Conservation (phyloP, 257 asterid genomes). For the Voacanga thouarsii region DNA sequence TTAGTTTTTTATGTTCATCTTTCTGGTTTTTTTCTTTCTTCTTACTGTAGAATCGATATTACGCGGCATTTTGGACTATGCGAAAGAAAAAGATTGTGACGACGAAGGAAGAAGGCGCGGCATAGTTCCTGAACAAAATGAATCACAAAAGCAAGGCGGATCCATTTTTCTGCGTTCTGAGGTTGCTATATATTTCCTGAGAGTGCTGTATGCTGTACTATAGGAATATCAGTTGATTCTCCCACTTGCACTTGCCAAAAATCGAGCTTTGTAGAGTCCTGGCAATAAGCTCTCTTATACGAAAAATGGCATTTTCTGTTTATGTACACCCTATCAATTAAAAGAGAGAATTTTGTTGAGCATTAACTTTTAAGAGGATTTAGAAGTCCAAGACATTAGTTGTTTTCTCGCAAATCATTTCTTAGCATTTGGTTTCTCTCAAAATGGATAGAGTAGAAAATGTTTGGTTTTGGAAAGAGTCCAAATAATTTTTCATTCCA, state of each 20-base stretch:
- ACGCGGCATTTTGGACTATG: constrained; percentile 93
- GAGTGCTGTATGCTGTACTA: neutral
- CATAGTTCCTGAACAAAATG: neutral
- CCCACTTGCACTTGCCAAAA: neutral
- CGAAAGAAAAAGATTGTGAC: constrained; percentile 29
- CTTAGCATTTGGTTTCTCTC: too few species aligned
- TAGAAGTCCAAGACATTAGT: too few species aligned
- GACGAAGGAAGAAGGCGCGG: neutral
- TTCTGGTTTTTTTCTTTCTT: neutral
- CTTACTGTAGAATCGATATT: constrained; percentile 61
- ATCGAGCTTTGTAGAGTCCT: too few species aligned
- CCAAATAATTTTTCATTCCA: too few species aligned
- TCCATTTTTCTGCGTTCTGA: neutral
- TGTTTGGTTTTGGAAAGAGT: too few species aligned
- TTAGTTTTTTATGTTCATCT: neutral
- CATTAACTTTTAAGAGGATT: too few species aligned
- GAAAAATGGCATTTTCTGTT: too few species aligned
- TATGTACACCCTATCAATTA: too few species aligned
- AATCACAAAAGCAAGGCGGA: neutral
- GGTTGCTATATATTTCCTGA: neutral
- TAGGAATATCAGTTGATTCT: neutral
- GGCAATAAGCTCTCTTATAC: neutral
- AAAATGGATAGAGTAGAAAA: too few species aligned
- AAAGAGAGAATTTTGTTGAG: too few species aligned
- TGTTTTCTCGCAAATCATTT: too few species aligned